A percentile compares a stretch with the other conserved stretches of the same genome.
phyloP scores from a whole-genome alignment of 768 basidiomycete species.

The Hygrophoropsis aurantiaca region DNA sequence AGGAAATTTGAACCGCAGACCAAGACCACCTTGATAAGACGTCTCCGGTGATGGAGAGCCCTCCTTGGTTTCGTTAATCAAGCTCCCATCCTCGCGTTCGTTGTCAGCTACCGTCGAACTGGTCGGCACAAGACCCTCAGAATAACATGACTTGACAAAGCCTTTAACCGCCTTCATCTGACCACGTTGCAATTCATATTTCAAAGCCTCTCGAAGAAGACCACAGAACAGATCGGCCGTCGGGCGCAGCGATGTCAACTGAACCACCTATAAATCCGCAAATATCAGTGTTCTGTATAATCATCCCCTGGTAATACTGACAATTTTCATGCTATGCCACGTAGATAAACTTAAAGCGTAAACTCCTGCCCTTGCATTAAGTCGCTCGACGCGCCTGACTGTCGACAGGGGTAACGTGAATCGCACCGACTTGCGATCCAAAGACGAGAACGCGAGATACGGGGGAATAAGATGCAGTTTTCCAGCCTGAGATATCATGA shows the following conservation, averaged over 20 bases:
- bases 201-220: conserved; percentile 84
- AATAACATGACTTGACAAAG: conserved; percentile 92
- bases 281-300: conserved; percentile 5
- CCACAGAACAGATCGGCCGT: conserved; percentile 93
- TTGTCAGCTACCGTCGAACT: conserved; percentile 57
- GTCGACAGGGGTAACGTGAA: conserved; percentile 92
- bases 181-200: conserved; percentile 83
- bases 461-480: conserved; percentile 87
- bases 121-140: conserved; percentile 77
- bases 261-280: conserved; percentile 63
- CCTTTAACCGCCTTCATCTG: conserved; percentile 92
- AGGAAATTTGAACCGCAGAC: conserved; percentile 84
- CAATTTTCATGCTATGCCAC: conserved; percentile 94
- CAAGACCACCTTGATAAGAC: conserved; percentile 75
- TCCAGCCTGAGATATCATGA: conserved; percentile 65
- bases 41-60: conserved; percentile 45
- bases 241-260: conserved; percentile 89
- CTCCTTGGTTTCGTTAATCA: conserved; percentile 55
- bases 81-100: conserved; percentile 68
- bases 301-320: conserved; percentile 29
- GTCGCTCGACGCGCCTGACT: conserved; percentile 88
- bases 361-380: conserved; percentile 91
- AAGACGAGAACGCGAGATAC: conserved; percentile 84
- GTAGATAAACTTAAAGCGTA: conserved; percentile 94
- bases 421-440: conserved; percentile 89